Base-by-base conservation (phyloP, 345 rosid genomes). In the Dovyalis caffra region DNA sequence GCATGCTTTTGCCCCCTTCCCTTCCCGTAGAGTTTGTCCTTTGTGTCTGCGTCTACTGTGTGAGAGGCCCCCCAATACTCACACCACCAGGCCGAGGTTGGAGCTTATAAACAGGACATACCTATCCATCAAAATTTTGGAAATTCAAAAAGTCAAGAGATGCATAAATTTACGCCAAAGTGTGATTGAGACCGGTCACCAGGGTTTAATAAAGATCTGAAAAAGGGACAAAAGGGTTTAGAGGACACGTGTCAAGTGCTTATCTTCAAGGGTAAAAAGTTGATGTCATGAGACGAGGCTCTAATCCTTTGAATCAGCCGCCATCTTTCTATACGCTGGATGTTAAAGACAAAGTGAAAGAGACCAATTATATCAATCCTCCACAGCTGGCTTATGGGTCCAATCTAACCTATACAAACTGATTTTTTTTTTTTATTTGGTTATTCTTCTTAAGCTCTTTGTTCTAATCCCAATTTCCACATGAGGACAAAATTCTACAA, bases 401-500 rank as follows among this genome's bases (percentile, higher is more conserved):
- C 77, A 72, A 3, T 58, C 72, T n/a, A 3, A 57, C 7, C 10
- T 14, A 1, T 74, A 60, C 74, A 60, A n/a, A 53, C 78, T 78
- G 68, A 71, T 78, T 81, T 75, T 43, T 67, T n/a, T 66, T 67
- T 53, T 12, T 31, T 14, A 5, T 43, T 25, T 6, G 5, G 12
- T 18, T 33, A 14, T 64, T 26, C 56, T 29, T 60, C 66, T 47
- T 45, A 57, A 29, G 32, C 43, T 78, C 63, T 62, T 78, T 60
- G 85, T 78, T 82, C 88, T 83, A 77, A 87, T 77, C 88, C 47
- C 26, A 20, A 28, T 68, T 56, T 21, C 78, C 79, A 79, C 81
- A 57, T 57, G 35, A 84, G 63, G 97, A 94, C 97, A 90, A 91
- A 91, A 61, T 28, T 64, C 80, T 72, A 74, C 88, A 60, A 75